Evolutionary conservation across 2,329 filamentous ascomycete genomes (phyloP).

Genomic region (Alternaria rosae): DNA sequence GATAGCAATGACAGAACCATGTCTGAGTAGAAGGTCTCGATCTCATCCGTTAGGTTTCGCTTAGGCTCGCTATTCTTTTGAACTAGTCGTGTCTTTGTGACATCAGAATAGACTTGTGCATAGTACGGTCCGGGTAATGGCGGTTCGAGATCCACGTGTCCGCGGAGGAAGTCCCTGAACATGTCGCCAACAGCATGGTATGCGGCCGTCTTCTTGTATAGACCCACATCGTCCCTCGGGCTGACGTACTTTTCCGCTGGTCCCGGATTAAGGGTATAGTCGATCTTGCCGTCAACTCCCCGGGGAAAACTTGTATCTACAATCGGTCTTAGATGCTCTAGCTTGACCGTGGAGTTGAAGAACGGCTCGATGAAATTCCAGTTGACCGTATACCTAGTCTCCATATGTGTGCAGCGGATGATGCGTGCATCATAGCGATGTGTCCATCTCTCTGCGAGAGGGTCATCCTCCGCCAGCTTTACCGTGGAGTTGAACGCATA

Average conservation of each 20-base stretch:
- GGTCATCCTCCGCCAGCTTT: conserved; percentile 25
- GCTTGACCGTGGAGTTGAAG: conserved; percentile 29
- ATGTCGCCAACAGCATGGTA: conserved; percentile 46
- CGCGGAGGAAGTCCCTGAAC: conserved; percentile 41
- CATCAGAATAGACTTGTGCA: conserved; percentile 39
- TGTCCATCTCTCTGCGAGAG: conserved; percentile 36
- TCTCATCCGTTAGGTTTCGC: conserved; percentile 26
- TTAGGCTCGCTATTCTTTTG: conserved; percentile 40
- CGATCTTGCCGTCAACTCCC: conserved; percentile 47
- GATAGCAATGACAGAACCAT: conserved; percentile 47
- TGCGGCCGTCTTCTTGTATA: conserved; percentile 45
- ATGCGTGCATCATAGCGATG: conserved; percentile 40
- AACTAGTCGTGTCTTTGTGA: conserved; percentile 56
- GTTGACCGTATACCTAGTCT: conserved; percentile 43
- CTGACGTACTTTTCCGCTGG: conserved; percentile 36
- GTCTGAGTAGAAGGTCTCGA: conserved; percentile 44
- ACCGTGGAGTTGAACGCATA: conserved; percentile 40
- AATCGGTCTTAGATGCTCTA: conserved; percentile 37
- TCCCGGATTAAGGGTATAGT: conserved; percentile 38
- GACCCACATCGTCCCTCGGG: conserved; percentile 30
- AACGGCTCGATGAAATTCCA: conserved; percentile 43
- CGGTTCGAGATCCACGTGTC: conserved; percentile 40
- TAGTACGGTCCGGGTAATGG: conserved; percentile 38
- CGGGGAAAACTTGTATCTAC: conserved; percentile 40
- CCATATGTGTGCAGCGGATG: conserved; percentile 44